Base-by-base conservation (phyloP, 2,329 filamentous ascomycete species). In the Ophiostoma novo-ulmi region DNA sequence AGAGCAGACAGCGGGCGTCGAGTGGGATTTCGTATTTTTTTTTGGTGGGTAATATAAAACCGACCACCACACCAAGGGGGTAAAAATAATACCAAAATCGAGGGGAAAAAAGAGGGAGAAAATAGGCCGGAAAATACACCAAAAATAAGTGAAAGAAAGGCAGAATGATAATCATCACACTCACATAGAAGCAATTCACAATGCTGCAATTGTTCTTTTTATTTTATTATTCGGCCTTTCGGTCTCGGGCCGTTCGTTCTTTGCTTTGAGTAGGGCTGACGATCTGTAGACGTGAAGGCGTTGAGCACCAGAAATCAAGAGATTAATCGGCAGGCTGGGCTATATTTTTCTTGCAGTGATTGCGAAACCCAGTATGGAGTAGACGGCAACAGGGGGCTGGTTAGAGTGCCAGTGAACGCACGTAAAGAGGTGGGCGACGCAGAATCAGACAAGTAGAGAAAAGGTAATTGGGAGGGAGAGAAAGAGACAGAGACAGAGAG, bases 21-120 rank as follows among this genome's bases (percentile, higher is more conserved):
- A 58, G 69, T 64, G 41, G 39, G 39, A 26, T 41, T 67, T 67
- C 65, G 65, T 67, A 67, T 48, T 67, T 67, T 66, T 63, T 66
- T 67, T 67, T 31, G 65, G 65, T 67, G 65, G 65, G 65, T 67
- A 36, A 67, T 67, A 63, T 44, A 31, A 48, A 41, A 22, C 36
- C 64, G 64, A 39, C 64, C 64, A 66, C 64, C 64, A 39, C 35
- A 39, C n/a, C 39, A 48, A 39, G 65, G 65, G 65, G 63, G 35
- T 39, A 65, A 65, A 65, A 65, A 65, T 10, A 20, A 20, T 20
- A 10, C 17, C n/a, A 3, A 64, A 39, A 67, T 26, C 10, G 22
- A 26, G 7, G 39, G 64, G 38, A 67, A 67, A 41, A 38, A 26
- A 22, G 38, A 38, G 17, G 63, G 63, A 11, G 39, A 64, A 48